Evolutionary conservation across 1,284 basidiomycete species (phyloP).

Genomic region (Trametes versicolor): DNA sequence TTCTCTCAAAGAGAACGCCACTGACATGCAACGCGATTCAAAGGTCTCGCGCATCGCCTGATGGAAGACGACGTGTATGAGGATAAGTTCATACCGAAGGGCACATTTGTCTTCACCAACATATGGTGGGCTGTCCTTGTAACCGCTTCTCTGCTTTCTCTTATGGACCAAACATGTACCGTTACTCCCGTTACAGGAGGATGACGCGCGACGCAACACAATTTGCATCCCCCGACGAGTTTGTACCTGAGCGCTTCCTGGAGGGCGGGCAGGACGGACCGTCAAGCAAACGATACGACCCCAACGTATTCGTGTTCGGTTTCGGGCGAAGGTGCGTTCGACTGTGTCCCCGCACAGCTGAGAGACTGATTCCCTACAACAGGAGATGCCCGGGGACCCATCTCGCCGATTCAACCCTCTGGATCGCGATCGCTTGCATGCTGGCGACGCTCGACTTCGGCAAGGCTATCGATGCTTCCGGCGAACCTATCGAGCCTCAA

Average conservation of each 20-base stretch:
- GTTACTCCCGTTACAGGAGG: constrained; percentile 26
- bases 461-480: constrained; percentile 48
- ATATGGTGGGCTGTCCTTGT: background rate
- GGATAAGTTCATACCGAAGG: constrained; percentile 21
- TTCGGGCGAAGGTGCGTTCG: constrained; percentile 37
- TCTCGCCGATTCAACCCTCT: constrained; percentile 53
- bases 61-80: constrained; percentile 20
- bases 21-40: background rate
- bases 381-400: constrained; percentile 53
- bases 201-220: constrained; percentile 49
- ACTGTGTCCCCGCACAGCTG: too few species aligned
- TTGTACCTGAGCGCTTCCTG: constrained; percentile 47
- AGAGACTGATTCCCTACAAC: background rate
- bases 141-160: too few species aligned
- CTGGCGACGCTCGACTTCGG: constrained; percentile 52
- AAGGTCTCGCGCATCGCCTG: constrained; percentile 12
- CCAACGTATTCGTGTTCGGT: constrained; percentile 42
- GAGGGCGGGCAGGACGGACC: constrained; percentile 32
- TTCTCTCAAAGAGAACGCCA: background rate
- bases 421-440: constrained; percentile 53
- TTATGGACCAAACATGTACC: too few species aligned
- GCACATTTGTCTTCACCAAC: constrained; percentile 20
- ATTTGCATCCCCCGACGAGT: constrained; percentile 47
- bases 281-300: constrained; percentile 36
- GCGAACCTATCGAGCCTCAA: constrained; percentile 47